These are phyloP conservation scores for Ganoderma resinaceum DNA, from an alignment of 1,284 basidiomycete species.

Conservation along the genomic window DNA sequence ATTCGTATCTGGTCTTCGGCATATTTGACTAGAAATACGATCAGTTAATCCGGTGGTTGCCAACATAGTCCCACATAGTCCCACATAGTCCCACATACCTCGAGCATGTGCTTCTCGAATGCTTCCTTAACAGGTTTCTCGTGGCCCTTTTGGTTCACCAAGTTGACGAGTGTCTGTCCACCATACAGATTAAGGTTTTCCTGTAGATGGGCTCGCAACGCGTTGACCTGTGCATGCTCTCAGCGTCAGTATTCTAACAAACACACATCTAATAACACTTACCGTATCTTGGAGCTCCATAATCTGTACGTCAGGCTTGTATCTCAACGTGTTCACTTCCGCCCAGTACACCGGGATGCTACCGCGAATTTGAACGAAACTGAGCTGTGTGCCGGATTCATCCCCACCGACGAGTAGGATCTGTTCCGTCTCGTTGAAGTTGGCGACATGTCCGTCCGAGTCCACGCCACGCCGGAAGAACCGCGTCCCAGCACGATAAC, in stretches of 20 bases:
- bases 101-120: slow-evolving; percentile 82
- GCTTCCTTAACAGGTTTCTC: slow-evolving; percentile 97
- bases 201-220: slow-evolving; percentile 79
- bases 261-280: slow-evolving; percentile 33
- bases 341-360: slow-evolving; percentile 97
- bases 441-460: slow-evolving; percentile 82
- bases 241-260: slow-evolving; percentile 15
- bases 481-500: slow-evolving; percentile 94
- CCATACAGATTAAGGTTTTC: slow-evolving; percentile 84
- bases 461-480: slow-evolving; percentile 98
- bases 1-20: slow-evolving; percentile 84
- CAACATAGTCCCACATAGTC: too few species aligned
- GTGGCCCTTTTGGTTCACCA: slow-evolving; percentile 95
- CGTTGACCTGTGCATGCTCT: slow-evolving; percentile 59
- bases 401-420: slow-evolving; percentile 74
- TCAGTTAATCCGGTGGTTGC: background rate
- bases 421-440: slow-evolving; percentile 96
- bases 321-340: slow-evolving; percentile 95
- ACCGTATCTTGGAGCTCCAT: slow-evolving; percentile 93
- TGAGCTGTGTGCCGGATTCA: slow-evolving; percentile 68
- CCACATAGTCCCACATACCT: slow-evolving; percentile 58
- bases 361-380: slow-evolving; percentile 94
- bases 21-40: slow-evolving; percentile 57
- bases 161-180: slow-evolving; percentile 84
- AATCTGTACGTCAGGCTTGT: slow-evolving; percentile 96